Evolutionary conservation across 257 asterid species (phyloP), one percentile per base, ranked within the genome.

Genomic region (Solanum ossicruentum): DNA sequence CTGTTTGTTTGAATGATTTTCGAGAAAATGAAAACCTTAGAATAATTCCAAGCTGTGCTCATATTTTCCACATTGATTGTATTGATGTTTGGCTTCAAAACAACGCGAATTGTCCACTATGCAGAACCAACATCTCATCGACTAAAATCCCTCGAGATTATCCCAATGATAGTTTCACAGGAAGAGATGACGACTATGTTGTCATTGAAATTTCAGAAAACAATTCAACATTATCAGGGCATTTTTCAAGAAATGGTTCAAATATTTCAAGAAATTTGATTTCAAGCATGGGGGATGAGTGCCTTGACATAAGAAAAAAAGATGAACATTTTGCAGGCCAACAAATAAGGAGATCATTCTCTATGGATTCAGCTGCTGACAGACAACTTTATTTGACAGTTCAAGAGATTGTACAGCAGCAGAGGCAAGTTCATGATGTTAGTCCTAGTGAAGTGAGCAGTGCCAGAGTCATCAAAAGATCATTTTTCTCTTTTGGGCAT

Each of bases 281-380:
- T 21, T 71, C 80, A 1, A 94, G 94, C 84, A 93, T 90, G 93
- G 98, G 97, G 47, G 98, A 94, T 80, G 99, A 96, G 83, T 93
- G 94, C 55, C 90, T 95, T 78, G 93, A 90, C 84, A 92, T 39
- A 36, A 87, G 97, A 81, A 18, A 84, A 47, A 91, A 89, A 83
- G 96, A 92, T 75, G 93, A 92, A 55, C 89, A 87, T 7, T 94
- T 94, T 57, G 78, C 60, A 10, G 85, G 92, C 28, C 95, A 94
- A 73, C 91, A 94, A 3, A 89, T 93, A 13, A 92, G 98, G 32
- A 90, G 99, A 83, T 96, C 99, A 2, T 92, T 96, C 63, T 96
- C 98, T 11, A 94, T 94, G 98, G 97, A 93, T 86, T 93, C 99
- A 12, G 98, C 97, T 0, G 88, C 90, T 32, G 95, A 94, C 78